These are phyloP conservation scores for Aspergillus sp. DNA, from an alignment of 2,329 filamentous ascomycete species.

Conservation along the genomic window DNA sequence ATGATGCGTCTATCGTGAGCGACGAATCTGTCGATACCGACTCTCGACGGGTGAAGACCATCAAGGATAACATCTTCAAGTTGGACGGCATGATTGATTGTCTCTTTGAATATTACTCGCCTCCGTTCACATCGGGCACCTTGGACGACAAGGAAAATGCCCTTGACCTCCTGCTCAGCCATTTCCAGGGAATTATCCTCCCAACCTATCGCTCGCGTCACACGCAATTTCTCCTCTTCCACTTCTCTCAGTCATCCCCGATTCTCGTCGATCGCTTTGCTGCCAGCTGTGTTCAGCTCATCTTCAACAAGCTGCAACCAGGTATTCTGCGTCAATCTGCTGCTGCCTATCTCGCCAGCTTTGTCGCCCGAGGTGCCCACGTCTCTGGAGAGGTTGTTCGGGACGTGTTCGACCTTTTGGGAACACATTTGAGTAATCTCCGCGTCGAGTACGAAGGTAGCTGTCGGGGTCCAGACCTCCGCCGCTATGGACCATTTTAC, in stretches of 20 bases:
- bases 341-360: constrained; percentile 88
- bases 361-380: constrained; percentile 83
- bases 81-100: constrained; percentile 86
- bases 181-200: constrained; percentile 83
- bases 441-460: constrained; percentile 66
- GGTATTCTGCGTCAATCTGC: constrained; percentile 76
- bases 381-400: constrained; percentile 73
- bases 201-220: constrained; percentile 89
- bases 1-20: constrained; percentile 57
- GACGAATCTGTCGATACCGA: constrained; percentile 53
- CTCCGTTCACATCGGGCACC: constrained; percentile 64
- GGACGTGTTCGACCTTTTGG: constrained; percentile 74
- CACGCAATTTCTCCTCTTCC: constrained; percentile 92
- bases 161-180: constrained; percentile 74
- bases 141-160: constrained; percentile 65
- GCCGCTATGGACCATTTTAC: constrained; percentile 80
- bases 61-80: constrained; percentile 82
- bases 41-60: constrained; percentile 54
- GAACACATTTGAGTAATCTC: constrained; percentile 70
- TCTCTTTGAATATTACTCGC: constrained; percentile 77
- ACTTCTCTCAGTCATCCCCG: constrained; percentile 81
- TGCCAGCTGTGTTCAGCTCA: constrained; percentile 67
- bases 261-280: constrained; percentile 78
- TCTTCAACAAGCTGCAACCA: constrained; percentile 65
- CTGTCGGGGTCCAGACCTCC: constrained; percentile 80